Evolutionary conservation across 192 early-diverging fungal genomes (phyloP), one percentile per base, ranked within the genome.

Genomic region (Diversispora eburnea): DNA sequence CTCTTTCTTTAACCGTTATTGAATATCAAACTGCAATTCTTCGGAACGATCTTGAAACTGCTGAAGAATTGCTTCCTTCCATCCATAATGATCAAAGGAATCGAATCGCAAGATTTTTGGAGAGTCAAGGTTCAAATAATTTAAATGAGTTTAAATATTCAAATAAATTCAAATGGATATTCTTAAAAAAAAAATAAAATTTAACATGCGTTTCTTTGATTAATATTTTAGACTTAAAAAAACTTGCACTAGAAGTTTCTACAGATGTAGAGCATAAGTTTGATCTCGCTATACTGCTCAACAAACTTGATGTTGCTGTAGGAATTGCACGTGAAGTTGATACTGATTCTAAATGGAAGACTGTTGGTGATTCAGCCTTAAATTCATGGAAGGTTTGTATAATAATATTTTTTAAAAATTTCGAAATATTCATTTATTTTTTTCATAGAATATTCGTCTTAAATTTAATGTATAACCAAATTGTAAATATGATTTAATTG

Each of bases 11-110:
- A 73, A 90, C 91, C 2, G 89, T 98, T 19, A 96, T 99, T 75
- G 94, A 99, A 84, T 99, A 99, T 82, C 98, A 99, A 81, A 98
- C 96, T 5, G 96, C 96, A 6, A 87, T 98, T 66, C 84, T 99
- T 55, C 92, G 96, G 51, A 97, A 94, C 17, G 98, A 99, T 79
- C 77, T 95, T 68, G 94, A 89, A 17, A 75, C 87, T 17, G 98
- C 98, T 17, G 88, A 85, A 19, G 76, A 82, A 45, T 74, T 98
- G 65, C 83, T 99, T 67, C 93, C 96, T 8, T 86, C 83, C n/a
- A 87, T 99, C 5, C 92, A 97, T 56, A 74, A 81, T 5, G 92
- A 94, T 75, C 96, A 99, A 80, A 84, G 92, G 39, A 93, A 93
- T 78, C 87, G 91, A 57, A 89, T 99, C 74, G 98, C 98, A 20